phyloP scores from a whole-genome alignment of 257 asterid genomes.

The Nicotiana paniculata region DNA sequence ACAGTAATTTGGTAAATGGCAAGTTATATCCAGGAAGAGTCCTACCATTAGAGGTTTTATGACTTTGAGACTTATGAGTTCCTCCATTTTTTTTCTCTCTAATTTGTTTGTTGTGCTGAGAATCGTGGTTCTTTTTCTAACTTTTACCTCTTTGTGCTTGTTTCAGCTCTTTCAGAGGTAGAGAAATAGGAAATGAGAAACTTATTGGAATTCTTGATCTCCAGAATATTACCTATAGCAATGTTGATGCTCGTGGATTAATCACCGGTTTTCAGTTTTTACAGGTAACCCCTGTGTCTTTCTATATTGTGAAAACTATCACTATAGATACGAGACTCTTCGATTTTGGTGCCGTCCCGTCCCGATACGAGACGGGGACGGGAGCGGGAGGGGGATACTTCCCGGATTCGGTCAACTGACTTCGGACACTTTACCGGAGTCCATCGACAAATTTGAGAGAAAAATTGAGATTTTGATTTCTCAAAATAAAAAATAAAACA shows the following conservation, averaged over 20 bases:
- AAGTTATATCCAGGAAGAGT: too few species aligned
- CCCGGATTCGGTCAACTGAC: too few species aligned
- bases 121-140: neutral
- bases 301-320: neutral
- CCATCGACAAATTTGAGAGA: too few species aligned
- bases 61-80: neutral
- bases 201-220: conserved; percentile 55
- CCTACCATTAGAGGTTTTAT: neutral
- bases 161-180: conserved; percentile 52
- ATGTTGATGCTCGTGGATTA: conserved; percentile 62
- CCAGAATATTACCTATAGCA: conserved; percentile 46
- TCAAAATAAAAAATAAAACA: too few species aligned
- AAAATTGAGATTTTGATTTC: too few species aligned
- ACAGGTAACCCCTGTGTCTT: conserved; percentile 41
- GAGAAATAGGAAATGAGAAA: conserved; percentile 64
- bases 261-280: conserved; percentile 72
- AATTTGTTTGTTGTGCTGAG: neutral
- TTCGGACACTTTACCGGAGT: too few species aligned
- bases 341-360: too few species aligned
- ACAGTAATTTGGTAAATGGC: too few species aligned
- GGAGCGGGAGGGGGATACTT: too few species aligned
- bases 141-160: conserved; percentile 4
- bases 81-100: neutral
- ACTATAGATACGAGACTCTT: neutral
- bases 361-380: too few species aligned